Evolutionary conservation across 169 alveolate species (phyloP).

Genomic region (Plasmodium yoelii): DNA sequence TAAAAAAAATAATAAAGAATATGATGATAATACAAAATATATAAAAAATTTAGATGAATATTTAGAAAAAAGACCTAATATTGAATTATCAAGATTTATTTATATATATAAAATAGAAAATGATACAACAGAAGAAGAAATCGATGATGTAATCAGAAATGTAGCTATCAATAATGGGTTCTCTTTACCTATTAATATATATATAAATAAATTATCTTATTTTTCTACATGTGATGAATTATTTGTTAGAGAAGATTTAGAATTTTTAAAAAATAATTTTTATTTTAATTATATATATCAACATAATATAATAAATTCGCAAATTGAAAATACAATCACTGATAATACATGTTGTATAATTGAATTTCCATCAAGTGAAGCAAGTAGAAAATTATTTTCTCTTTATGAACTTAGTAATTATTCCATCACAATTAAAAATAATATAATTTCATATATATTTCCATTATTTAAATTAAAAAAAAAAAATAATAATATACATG

Average conservation of each 20-base stretch:
- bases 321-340: slow-evolving; percentile 17
- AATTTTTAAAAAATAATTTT: slow-evolving; percentile 67
- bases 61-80: slow-evolving; percentile 49
- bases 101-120: slow-evolving; percentile 45
- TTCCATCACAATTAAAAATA: slow-evolving; percentile 5
- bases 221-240: slow-evolving; percentile 54
- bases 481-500: slow-evolving; percentile 15
- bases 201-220: slow-evolving; percentile 57
- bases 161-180: slow-evolving; percentile 81
- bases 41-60: slow-evolving; percentile 16
- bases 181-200: slow-evolving; percentile 79
- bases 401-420: slow-evolving; percentile 75
- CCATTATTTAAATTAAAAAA: slow-evolving; percentile 35
- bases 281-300: slow-evolving; percentile 62
- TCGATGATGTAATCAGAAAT: slow-evolving; percentile 81
- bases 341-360: slow-evolving; percentile 69
- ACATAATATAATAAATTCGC: slow-evolving; percentile 8
- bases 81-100: slow-evolving; percentile 56
- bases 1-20: slow-evolving; percentile 2
- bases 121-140: slow-evolving; percentile 79
- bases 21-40: slow-evolving; percentile 14
- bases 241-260: slow-evolving; percentile 54
- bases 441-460: slow-evolving; percentile 53
- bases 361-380: slow-evolving; percentile 71
- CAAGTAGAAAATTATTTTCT: slow-evolving; percentile 68